Base-by-base conservation (phyloP, 1,139 yeast genomes). In the Kazachstania sp. region DNA sequence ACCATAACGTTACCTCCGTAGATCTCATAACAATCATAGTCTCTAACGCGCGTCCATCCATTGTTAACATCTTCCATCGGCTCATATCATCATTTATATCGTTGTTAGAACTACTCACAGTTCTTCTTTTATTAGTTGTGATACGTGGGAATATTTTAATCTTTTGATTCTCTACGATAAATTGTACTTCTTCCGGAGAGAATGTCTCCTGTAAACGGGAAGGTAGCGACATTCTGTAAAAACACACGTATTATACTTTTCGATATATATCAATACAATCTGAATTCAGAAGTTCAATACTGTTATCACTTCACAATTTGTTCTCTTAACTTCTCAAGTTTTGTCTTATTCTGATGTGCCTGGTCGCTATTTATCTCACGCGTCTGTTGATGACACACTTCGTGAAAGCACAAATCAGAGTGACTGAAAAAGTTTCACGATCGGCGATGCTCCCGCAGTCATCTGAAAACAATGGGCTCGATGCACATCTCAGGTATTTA, bases 1-100 rank as follows among this genome's bases (percentile, higher is more conserved):
- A 71, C 98, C 98, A 92, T 3, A 92, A 56, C 0, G 97, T 95
- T 0, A 92, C 81, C 43, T 76, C 71, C 31, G 76, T 78, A 48
- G 92, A 73, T 53, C 84, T 76, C 76, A 86, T 75, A 1, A 95
- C 88, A 46, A 79, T 60, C 61, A 65, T 55, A 44, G 61, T 61
- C 65, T 52, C 47, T 71, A 71, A 2, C 81, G 86, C 44, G 74
- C 63, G 47, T 60, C 71, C 49, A 71, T 68, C 75, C 65, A 61
- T 51, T n/a, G 60, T 59, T 32, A 58, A 51, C 36, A 64, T 56
- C 16, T 49, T 53, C 63, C 61, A 55, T 11, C 50, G 45, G 6
- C 44, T 46, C 16, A 50, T 35, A 38, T 48, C 32, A 13, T 41
- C 30, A 13, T 44, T 20, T 15, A 39, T 16, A 29, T 39, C 26